Evolutionary conservation across 106 monocot genomes (phyloP).

Genomic region (Gastrodia elata): DNA sequence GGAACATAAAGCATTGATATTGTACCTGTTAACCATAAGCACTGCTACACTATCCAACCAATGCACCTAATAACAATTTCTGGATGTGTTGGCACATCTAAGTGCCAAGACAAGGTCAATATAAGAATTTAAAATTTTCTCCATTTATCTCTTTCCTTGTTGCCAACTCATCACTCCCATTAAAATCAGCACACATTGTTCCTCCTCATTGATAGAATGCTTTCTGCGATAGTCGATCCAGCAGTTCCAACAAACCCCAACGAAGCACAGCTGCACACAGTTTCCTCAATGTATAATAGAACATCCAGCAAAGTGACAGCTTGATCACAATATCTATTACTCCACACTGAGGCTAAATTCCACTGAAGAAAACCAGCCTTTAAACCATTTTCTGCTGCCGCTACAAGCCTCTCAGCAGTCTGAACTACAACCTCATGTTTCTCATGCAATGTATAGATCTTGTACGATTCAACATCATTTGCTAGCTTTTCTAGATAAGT

Average conservation of each 20-base stretch:
- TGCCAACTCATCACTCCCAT: too few species aligned
- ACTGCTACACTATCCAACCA: too few species aligned
- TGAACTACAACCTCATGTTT: slow-evolving; percentile 40
- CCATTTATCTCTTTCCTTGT: too few species aligned
- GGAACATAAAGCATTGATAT: too few species aligned
- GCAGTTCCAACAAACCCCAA: slow-evolving; percentile 87
- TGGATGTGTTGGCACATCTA: too few species aligned
- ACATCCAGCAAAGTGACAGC: slow-evolving; percentile 47
- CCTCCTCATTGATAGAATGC: slow-evolving; percentile 69
- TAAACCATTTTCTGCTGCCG: slow-evolving; percentile 39
- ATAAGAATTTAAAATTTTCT: too few species aligned
- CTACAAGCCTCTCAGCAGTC: slow-evolving; percentile 47
- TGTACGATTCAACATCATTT: slow-evolving; percentile 33
- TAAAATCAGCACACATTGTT: slow-evolving; percentile 46
- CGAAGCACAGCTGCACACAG: slow-evolving; percentile 84
- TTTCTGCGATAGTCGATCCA: slow-evolving; percentile 91
- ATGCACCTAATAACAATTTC: too few species aligned
- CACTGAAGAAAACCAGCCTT: slow-evolving; percentile 27
- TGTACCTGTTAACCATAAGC: too few species aligned
- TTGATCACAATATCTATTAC: slow-evolving; percentile 14
- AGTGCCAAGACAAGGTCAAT: too few species aligned
- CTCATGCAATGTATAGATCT: slow-evolving; percentile 45
- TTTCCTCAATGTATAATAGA: slow-evolving; percentile 64
- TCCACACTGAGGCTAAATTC: neutral
- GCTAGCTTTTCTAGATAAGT: slow-evolving; percentile 54